Base-by-base conservation (phyloP, 805 yeast genomes). In the Metschnikowia lunata region DNA sequence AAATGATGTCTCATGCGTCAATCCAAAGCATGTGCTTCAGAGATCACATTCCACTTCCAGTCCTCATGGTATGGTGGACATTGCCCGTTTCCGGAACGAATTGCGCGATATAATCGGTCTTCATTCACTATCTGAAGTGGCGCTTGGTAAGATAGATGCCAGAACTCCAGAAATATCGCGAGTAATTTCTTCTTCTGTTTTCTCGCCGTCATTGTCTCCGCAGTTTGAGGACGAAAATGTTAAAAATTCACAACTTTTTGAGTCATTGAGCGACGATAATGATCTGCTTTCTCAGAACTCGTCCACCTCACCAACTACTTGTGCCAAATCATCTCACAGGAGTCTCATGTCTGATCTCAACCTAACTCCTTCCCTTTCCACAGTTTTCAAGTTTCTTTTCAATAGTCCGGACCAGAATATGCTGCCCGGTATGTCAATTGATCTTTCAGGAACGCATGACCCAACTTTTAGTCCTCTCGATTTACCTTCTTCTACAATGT, bases 281-380 rank as follows among this genome's bases (percentile, higher is more conserved):
- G 23, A 18, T 18, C 23, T 18, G 23, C 23, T 18, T 18, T 18
- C 23, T 18, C 23, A 5, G 4, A 3, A 18, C 23, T 18, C 23
- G 23, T 18, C 23, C 5, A 18, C 23, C 23, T 18, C 23, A 3
- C 23, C 23, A 18, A 18, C 23, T 5, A 18, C 23, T 18, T 18
- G 23, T 18, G 5, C 23, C 11, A 32, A 42, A 6, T 34, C 45
- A 4, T 45, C 52, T 1, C 49, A 33, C 5, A 51, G 40, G 26
- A 55, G 51, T 4, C 26, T 45, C 3, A 40, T 47, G 7, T 37
- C 50, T 1, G 61, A 64, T 30, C 39, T 63, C 34, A 59, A 62
- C 36, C 48, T 67, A 23, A 64, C 71, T 11, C 73, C 73, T 1
- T 62, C 69, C 3, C 54, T 68, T n/a, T 59, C 71, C 4, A 72